Evolutionary conservation across 1,284 basidiomycete species (phyloP).

Genomic region (Leccinum fallax): DNA sequence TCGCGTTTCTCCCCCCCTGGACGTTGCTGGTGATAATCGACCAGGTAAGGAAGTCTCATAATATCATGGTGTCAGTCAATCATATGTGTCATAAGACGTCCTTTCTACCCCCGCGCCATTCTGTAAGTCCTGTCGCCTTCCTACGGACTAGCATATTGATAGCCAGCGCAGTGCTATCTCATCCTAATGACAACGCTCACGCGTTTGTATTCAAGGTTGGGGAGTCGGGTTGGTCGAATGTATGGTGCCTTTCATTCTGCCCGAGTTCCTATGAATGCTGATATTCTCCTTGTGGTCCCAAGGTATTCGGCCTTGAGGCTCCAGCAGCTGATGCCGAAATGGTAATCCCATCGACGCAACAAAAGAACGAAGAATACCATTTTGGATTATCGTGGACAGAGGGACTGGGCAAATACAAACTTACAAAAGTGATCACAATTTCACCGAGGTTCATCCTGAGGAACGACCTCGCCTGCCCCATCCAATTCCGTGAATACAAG

Average conservation of each 20-base stretch:
- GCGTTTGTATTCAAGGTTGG: conserved; percentile 84
- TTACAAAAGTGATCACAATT: conserved; percentile 93
- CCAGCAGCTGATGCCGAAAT: conserved; percentile 89
- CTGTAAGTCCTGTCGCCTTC: conserved; percentile 53
- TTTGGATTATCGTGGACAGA: conserved; percentile 92
- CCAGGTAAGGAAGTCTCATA: conserved; percentile 44
- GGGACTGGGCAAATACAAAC: conserved; percentile 94
- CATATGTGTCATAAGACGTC: conserved; percentile 46
- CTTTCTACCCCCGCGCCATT: conserved; percentile 69
- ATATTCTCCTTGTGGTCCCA: conserved; percentile 8
- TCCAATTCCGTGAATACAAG: conserved; percentile 88
- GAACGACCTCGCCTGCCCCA: conserved; percentile 72
- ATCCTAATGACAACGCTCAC: conserved; percentile 80
- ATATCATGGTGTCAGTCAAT: conserved; percentile 5
- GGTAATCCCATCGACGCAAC: conserved; percentile 67
- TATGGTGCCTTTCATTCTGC: conserved; percentile 30
- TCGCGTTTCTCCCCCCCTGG: conserved; percentile 72
- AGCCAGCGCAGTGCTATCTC: conserved; percentile 77
- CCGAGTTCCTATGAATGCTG: conserved; percentile 1
- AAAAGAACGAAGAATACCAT: conserved; percentile 80
- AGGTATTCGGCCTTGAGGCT: conserved; percentile 89
- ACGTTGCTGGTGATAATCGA: conserved; percentile 82
- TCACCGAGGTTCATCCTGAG: conserved; percentile 90
- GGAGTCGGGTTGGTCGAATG: conserved; percentile 93
- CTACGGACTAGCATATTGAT: conserved; percentile 40